phyloP scores from a whole-genome alignment of 1,284 basidiomycete species.

The Butyriboletus appendiculatus region DNA sequence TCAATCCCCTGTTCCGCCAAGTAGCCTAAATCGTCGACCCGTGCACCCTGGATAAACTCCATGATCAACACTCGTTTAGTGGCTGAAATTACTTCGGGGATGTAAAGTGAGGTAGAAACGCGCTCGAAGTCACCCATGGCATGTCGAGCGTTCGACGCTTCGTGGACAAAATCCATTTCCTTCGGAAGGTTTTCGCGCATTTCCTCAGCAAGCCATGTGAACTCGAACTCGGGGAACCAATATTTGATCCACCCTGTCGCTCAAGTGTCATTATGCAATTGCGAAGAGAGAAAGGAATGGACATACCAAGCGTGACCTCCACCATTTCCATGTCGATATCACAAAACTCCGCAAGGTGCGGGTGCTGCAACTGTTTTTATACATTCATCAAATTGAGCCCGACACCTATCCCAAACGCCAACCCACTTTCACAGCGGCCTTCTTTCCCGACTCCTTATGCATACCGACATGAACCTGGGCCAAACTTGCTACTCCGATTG shows the following conservation, averaged over 20 bases:
- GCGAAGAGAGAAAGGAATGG: not conserved
- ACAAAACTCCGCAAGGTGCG: conserved; percentile 91
- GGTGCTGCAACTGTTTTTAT: conserved; percentile 81
- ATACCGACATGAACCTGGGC: conserved; percentile 93
- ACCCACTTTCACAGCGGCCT: conserved; percentile 88
- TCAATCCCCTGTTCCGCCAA: conserved; percentile 87
- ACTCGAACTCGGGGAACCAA: conserved; percentile 89
- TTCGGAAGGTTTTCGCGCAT: conserved; percentile 92
- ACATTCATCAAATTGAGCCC: conserved; percentile 5
- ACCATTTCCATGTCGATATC: conserved; percentile 85
- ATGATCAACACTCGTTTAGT: conserved; percentile 89
- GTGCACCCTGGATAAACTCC: conserved; percentile 90
- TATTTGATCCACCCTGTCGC: conserved; percentile 80
- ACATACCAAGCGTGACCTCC: conserved; percentile 72
- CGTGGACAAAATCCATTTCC: conserved; percentile 94
- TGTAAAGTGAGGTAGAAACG: conserved; percentile 82
- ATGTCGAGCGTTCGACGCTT: conserved; percentile 83
- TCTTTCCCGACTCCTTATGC: conserved; percentile 68
- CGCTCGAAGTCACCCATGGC: conserved; percentile 75
- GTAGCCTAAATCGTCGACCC: conserved; percentile 89
- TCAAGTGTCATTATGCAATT: not conserved
- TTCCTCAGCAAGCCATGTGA: conserved; percentile 93
- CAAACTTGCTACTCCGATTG: conserved; percentile 92
- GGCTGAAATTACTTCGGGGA: conserved; percentile 86
- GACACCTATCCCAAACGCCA: not conserved